Base-by-base conservation (phyloP, 345 rosid genomes). In the Dipteronia dyeriana region DNA sequence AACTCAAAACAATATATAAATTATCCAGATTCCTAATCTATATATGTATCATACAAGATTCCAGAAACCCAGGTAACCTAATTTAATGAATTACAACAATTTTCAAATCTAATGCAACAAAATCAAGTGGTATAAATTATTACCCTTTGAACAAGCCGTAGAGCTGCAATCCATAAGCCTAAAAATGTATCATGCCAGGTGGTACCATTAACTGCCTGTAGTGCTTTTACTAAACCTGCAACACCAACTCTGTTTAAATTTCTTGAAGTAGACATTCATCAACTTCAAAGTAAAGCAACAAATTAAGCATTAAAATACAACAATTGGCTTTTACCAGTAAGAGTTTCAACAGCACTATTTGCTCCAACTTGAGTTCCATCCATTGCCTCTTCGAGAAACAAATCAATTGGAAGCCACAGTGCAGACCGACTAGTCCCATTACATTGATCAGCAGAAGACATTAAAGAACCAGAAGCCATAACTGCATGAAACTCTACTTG, bases 111-210 rank as follows among this genome's bases (percentile, higher is more conserved):
- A 3, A 64, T 47, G 53, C 31, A 51, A n/a, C 68, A 49, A 45
- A 56, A 66, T 77, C 65, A 79, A 72, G 74, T 68, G 59, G 68
- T 39, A 82, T 45, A 43, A 74, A 80, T 73, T 49, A 85, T 66
- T 91, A 96, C 99, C 97, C 98, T 86, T 78, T 96, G 99, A 82
- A 94, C 92, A 84, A 94, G 97, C 78, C 99, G 91, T 83, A 96
- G 77, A 78, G 97, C 89, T 75, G 99, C 92, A 84, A 92, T 87
- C 99, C 99, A 96, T 68, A 96, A 82, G 76, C 97, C 94, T 45
- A 96, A 82, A 83, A 96, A 90, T 71, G 98, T 87, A 83, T 94
- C 95, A 79, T 91, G 95, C 98, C 98, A 96, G 73, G 91, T 78
- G 68, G 95, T 86, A 82, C 80, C 80, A 77, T 94, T 91, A 68